phyloP scores from a whole-genome alignment of 108 stramenopile species.

The Halocafeteria seosinensis region DNA sequence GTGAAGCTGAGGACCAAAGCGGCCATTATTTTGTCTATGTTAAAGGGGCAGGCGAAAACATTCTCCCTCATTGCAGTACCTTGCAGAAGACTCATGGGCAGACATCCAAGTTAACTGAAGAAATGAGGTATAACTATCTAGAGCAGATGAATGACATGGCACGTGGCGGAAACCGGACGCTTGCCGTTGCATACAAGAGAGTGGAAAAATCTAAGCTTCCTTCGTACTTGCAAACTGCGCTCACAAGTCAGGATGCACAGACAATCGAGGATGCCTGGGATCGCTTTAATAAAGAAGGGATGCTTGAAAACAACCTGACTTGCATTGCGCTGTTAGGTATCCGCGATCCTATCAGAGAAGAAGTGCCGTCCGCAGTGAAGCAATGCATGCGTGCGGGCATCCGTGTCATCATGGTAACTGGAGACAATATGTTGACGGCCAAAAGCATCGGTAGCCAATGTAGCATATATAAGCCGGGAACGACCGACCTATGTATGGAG shows the following conservation, averaged over 20 bases:
- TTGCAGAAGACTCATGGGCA: not conserved
- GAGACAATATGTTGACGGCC: conserved; percentile 87
- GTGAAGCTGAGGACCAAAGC: not conserved
- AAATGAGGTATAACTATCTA: too few relatives aligned
- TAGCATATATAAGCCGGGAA: conserved; percentile 37
- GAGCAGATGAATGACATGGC: not conserved
- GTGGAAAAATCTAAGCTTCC: not conserved
- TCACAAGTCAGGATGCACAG: not conserved
- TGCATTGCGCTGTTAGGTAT: conserved; percentile 83
- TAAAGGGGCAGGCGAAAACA: not conserved
- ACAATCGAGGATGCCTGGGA: not conserved
- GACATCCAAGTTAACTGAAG: not conserved
- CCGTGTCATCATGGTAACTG: conserved; percentile 94
- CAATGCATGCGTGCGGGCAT: conserved; percentile 73
- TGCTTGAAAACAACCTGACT: conserved; percentile 77
- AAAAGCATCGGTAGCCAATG: conserved; percentile 62
- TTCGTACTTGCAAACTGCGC: not conserved
- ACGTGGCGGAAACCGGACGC: not conserved
- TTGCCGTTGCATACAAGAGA: conserved; percentile 5
- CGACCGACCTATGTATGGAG: not conserved
- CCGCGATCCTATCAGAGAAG: conserved; percentile 90
- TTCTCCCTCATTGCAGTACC: not conserved
- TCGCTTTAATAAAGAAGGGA: conserved; percentile 15
- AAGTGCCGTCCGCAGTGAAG: conserved; percentile 73
- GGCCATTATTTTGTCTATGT: not conserved